Conservation (phyloP, 2,329 filamentous ascomycete species). For the Ascomycota sp. region DNA sequence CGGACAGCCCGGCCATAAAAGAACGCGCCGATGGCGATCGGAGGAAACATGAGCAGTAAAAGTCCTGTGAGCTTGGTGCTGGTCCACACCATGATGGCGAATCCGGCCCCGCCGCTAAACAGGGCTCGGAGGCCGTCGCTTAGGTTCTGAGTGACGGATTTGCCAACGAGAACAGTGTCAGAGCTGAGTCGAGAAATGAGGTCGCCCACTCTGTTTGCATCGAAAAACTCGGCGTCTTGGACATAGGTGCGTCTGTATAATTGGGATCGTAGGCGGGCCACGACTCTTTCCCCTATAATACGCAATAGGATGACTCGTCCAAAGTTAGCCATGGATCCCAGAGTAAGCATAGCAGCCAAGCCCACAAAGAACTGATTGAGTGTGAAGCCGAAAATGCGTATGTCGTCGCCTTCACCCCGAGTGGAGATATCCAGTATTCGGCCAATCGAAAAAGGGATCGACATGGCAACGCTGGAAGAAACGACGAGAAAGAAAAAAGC, state of each 20-base stretch:
- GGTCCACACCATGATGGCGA: constrained; percentile 87
- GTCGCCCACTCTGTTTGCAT: constrained; percentile 89
- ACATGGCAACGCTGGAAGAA: constrained; percentile 85
- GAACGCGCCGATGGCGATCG: constrained; percentile 73
- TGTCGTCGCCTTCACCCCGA: constrained; percentile 41
- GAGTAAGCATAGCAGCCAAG: constrained; percentile 50
- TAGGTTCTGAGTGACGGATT: constrained; percentile 93
- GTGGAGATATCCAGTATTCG: constrained; percentile 86
- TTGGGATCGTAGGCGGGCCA: constrained; percentile 68
- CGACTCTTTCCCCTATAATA: constrained; percentile 86
- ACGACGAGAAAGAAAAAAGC: constrained; percentile 73
- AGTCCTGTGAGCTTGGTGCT: constrained; percentile 77
- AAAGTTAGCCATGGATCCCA: constrained; percentile 82
- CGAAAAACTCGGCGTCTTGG: constrained; percentile 98
- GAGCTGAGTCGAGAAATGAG: constrained; percentile 86
- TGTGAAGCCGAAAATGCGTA: constrained; percentile 60
- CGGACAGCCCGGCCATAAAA: constrained; percentile 78
- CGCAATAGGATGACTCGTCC: constrained; percentile 78
- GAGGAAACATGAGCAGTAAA: constrained; percentile 68
- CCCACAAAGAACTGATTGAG: constrained; percentile 73
- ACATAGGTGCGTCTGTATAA: constrained; percentile 80
- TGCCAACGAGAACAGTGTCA: constrained; percentile 93
- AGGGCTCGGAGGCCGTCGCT: constrained; percentile 83
- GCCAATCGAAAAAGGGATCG: constrained; percentile 86
- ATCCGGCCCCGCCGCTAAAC: constrained; percentile 74